Evolutionary conservation across 352 stramenopile genomes (phyloP).

Genomic region (Globisporangium paroecandrum): DNA sequence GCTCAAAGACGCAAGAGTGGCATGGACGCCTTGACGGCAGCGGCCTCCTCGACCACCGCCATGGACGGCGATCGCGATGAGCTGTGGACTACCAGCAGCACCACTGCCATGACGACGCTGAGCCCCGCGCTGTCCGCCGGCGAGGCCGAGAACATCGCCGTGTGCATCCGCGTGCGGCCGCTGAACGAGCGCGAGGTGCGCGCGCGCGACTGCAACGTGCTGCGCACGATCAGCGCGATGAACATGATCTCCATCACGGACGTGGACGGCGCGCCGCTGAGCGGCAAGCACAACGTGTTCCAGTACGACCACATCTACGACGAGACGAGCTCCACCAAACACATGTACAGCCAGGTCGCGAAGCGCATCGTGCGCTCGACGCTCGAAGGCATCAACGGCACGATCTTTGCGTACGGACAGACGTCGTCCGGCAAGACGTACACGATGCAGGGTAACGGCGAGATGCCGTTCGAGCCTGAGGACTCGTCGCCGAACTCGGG

Average conservation of each 20-base stretch:
- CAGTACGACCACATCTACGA: constrained; percentile 82
- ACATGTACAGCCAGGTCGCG: constrained; percentile 61
- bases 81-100: neutral
- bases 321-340: constrained; percentile 36
- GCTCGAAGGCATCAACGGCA: constrained; percentile 76
- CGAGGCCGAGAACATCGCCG: constrained; percentile 69
- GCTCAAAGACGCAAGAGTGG: neutral
- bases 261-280: constrained; percentile 40
- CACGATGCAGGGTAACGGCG: constrained; percentile 92
- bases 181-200: constrained; percentile 69
- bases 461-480: constrained; percentile 24
- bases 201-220: constrained; percentile 38
- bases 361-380: constrained; percentile 74
- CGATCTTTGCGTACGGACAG: constrained; percentile 96
- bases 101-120: neutral
- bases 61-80: neutral
- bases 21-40: neutral
- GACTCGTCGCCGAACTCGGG: constrained; percentile 29
- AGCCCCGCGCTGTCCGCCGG: constrained; percentile 5
- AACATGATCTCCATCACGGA: constrained; percentile 64
- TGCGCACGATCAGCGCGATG: constrained; percentile 34
- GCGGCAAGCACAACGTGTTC: constrained; percentile 68
- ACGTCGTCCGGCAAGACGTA: constrained; percentile 95
- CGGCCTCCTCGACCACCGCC: neutral
- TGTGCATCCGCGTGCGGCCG: constrained; percentile 79